Conservation (phyloP, 2,329 filamentous ascomycete genomes). For the Trichoderma afroharzianum region DNA sequence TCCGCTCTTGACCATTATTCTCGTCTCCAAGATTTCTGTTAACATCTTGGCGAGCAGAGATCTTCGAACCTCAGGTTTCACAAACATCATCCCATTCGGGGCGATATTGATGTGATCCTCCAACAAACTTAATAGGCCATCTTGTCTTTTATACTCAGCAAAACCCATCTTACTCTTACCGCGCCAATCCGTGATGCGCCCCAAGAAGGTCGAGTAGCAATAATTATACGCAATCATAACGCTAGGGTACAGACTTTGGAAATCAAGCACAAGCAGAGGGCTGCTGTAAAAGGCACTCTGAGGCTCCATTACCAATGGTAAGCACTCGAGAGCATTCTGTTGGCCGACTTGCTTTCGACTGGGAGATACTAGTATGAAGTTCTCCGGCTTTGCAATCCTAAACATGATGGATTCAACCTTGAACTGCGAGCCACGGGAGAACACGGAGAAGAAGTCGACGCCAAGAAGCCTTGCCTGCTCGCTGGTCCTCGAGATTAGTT, state of each 20-base stretch:
- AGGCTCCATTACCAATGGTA: slow-evolving; percentile 96
- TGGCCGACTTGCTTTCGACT: slow-evolving; percentile 87
- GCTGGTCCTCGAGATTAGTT: slow-evolving; percentile 81
- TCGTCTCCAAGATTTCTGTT: slow-evolving; percentile 88
- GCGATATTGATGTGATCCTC: slow-evolving; percentile 86
- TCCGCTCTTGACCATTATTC: slow-evolving; percentile 95
- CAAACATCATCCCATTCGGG: slow-evolving; percentile 96
- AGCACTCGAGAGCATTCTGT: slow-evolving; percentile 90
- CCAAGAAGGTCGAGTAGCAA: slow-evolving; percentile 95
- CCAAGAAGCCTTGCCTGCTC: slow-evolving; percentile 91
- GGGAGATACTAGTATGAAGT: slow-evolving; percentile 85
- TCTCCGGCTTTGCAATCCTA: slow-evolving; percentile 94
- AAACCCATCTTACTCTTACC: slow-evolving; percentile 94
- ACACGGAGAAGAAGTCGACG: slow-evolving; percentile 95
- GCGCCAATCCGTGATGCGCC: slow-evolving; percentile 82
- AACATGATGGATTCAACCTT: slow-evolving; percentile 99
- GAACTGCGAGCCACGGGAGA: slow-evolving; percentile 92
- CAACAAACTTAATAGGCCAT: slow-evolving; percentile 70
- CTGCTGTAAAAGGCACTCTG: slow-evolving; percentile 92
- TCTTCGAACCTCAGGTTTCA: slow-evolving; percentile 78
- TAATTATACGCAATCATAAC: slow-evolving; percentile 99
- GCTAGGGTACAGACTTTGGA: slow-evolving; percentile 93
- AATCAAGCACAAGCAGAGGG: slow-evolving; percentile 86
- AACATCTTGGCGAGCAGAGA: slow-evolving; percentile 95
- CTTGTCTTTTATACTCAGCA: slow-evolving; percentile 75